These are phyloP conservation scores for Aureobasidium lini DNA, from an alignment of 2,329 filamentous ascomycete species.

Conservation along the genomic window DNA sequence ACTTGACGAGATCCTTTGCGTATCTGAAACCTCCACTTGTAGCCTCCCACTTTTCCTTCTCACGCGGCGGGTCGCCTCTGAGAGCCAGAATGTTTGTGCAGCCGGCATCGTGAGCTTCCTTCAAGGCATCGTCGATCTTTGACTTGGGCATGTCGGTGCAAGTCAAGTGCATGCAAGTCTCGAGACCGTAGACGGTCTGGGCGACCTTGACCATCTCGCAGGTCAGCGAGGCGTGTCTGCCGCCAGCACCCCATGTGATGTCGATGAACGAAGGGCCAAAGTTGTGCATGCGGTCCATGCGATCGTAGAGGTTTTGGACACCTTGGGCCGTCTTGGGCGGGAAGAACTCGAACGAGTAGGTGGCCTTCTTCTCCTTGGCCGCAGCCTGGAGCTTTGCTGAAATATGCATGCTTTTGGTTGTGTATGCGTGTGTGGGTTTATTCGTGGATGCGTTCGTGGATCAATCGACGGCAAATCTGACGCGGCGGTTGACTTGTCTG, in stretches of 20 bases:
- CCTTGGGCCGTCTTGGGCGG: constrained; percentile 95
- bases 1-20: constrained; percentile 80
- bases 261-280: constrained; percentile 94
- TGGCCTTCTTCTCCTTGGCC: constrained; percentile 69
- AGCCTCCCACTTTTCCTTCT: constrained; percentile 89
- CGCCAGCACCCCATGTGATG: constrained; percentile 96
- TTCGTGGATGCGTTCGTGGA: neutral
- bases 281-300: constrained; percentile 98
- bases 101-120: constrained; percentile 83
- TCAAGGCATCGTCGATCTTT: constrained; percentile 82
- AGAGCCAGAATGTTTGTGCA: constrained; percentile 97
- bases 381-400: constrained; percentile 81
- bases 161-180: constrained; percentile 98
- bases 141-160: constrained; percentile 96
- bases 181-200: constrained; percentile 88
- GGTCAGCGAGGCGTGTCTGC: constrained; percentile 81
- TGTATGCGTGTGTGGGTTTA: neutral
- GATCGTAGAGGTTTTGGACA: constrained; percentile 98
- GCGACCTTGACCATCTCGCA: constrained; percentile 97
- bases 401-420: constrained; percentile 72
- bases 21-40: constrained; percentile 83
- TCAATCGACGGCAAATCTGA: constrained; percentile 1
- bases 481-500: neutral
- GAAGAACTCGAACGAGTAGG: constrained; percentile 99
- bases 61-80: constrained; percentile 85